phyloP scores from a whole-genome alignment of 768 basidiomycete species.

The Trametopsis cervina region DNA sequence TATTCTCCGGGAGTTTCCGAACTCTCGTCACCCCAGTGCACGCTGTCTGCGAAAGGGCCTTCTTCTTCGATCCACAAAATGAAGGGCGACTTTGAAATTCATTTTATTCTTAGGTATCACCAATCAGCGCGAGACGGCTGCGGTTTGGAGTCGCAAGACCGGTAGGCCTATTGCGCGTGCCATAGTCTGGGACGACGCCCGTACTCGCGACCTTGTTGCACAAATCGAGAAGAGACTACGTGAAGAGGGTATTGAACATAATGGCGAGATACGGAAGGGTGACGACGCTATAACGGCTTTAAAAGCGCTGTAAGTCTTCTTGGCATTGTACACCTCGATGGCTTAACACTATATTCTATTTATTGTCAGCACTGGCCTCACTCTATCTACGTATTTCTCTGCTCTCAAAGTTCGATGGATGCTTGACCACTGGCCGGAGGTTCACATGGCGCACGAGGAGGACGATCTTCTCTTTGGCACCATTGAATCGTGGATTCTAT shows the following conservation, averaged over 20 bases:
- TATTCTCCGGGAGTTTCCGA: too few relatives aligned
- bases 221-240: slow-evolving; percentile 68
- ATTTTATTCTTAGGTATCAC: slow-evolving; percentile 75
- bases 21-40: too few relatives aligned
- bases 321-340: background rate
- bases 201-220: slow-evolving; percentile 82
- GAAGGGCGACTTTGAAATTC: too few relatives aligned
- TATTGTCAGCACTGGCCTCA: slow-evolving; percentile 88
- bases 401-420: slow-evolving; percentile 97
- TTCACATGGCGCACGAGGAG: slow-evolving; percentile 68
- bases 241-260: slow-evolving; percentile 67
- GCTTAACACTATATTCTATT: slow-evolving; percentile 4
- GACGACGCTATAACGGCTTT: slow-evolving; percentile 60
- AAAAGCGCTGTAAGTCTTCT: slow-evolving; percentile 51
- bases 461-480: slow-evolving; percentile 90
- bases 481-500: slow-evolving; percentile 94
- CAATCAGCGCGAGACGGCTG: slow-evolving; percentile 94
- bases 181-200: slow-evolving; percentile 96
- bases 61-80: too few relatives aligned
- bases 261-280: slow-evolving; percentile 64
- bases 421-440: slow-evolving; percentile 78
- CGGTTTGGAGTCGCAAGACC: slow-evolving; percentile 87
- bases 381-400: slow-evolving; percentile 97
- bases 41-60: too few relatives aligned
- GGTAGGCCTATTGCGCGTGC: slow-evolving; percentile 85